These are phyloP conservation scores for Pinus albicaulis DNA, from an alignment of 75 land plant genomes.

Conservation along the genomic window DNA sequence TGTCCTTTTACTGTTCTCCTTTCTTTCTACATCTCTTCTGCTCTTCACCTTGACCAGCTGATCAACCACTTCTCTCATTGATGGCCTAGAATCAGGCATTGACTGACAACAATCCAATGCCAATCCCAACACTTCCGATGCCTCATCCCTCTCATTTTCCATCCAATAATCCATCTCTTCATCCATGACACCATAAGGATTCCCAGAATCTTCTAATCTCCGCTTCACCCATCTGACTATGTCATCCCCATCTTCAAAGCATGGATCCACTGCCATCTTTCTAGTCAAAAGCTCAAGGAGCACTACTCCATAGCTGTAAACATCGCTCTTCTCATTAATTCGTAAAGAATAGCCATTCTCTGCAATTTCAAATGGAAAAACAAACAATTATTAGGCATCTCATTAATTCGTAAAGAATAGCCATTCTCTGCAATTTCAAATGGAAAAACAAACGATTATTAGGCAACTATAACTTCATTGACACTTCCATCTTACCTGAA, in stretches of 20 bases:
- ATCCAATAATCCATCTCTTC: too few relatives aligned
- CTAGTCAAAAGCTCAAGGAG: conserved; percentile 53
- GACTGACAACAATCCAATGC: conserved; percentile 4
- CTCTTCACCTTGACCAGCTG: conserved; percentile 10
- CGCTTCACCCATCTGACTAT: conserved; percentile 32
- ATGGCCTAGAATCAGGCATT: too few relatives aligned
- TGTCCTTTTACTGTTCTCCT: too few relatives aligned
- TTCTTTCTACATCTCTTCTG: too few relatives aligned
- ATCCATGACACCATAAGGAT: neutral
- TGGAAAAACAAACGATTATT: too few relatives aligned
- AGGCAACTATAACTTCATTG: neutral
- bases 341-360: conserved; percentile 29
- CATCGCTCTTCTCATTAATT: conserved; percentile 28
- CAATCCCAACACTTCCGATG: conserved; percentile 25
- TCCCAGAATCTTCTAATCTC: conserved; percentile 17
- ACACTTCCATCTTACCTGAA: neutral
- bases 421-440: conserved; percentile 34
- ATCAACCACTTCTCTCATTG: too few relatives aligned
- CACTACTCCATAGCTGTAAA: conserved; percentile 25
- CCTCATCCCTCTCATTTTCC: conserved; percentile 9
- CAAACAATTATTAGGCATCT: conserved; percentile 2
- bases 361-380: conserved; percentile 11
- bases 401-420: conserved; percentile 19
- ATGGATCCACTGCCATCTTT: neutral
- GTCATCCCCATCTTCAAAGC: conserved; percentile 37